These are phyloP conservation scores for Diaporthe sp. DNA, from an alignment of 2,329 filamentous ascomycete genomes.

Conservation along the genomic window DNA sequence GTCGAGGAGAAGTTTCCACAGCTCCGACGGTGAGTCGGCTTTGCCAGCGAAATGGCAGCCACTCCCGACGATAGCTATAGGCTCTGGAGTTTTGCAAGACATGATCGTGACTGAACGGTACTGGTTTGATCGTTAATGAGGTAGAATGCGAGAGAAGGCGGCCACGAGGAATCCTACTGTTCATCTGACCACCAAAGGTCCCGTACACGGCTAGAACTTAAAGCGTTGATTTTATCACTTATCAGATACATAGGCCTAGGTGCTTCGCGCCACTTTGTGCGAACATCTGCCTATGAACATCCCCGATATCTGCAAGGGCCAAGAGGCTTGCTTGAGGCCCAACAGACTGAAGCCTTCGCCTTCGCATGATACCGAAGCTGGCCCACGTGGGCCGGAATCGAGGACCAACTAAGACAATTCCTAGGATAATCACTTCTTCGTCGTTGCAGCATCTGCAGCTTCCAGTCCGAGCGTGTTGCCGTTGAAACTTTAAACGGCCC, in stretches of 20 bases:
- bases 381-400: no score
- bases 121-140: neutral
- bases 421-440: neutral
- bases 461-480: neutral
- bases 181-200: no score
- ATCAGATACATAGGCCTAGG: neutral
- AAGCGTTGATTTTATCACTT: neutral
- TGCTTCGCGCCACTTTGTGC: neutral
- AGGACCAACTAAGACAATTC: no score
- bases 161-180: no score
- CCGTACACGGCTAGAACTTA: no score
- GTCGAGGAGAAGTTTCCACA: constrained; percentile 25
- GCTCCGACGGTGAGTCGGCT: neutral
- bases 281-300: neutral
- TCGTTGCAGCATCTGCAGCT: neutral
- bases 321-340: neutral
- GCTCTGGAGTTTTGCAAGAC: neutral
- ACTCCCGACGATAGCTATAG: constrained; percentile 28
- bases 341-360: neutral
- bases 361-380: neutral
- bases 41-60: constrained; percentile 29
- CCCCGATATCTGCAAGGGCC: neutral
- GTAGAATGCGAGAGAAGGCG: neutral
- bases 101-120: neutral
- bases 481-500: neutral